A percentile compares a stretch with the other conserved stretches of the same genome.
Evolutionary conservation across 208 protist species (phyloP).

Genomic region (Leishmania amazonensis): DNA sequence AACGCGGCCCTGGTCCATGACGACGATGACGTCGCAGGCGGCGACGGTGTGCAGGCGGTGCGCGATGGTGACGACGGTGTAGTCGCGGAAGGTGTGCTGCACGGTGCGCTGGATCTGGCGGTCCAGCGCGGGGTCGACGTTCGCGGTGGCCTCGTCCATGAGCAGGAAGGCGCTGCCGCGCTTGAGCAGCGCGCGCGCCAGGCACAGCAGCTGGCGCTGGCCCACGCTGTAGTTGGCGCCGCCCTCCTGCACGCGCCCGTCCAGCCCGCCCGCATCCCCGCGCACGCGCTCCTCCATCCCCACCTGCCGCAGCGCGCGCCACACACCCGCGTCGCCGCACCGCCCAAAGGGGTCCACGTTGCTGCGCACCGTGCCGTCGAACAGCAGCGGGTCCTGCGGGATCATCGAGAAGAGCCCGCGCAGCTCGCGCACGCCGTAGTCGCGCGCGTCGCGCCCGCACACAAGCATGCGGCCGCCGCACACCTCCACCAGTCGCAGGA

Average conservation of each 20-base stretch:
- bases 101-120: constrained; percentile 61
- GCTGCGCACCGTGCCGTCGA: constrained; percentile 71
- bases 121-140: constrained; percentile 67
- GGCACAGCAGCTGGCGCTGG: constrained; percentile 76
- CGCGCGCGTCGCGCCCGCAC: constrained; percentile 32
- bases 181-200: constrained; percentile 73
- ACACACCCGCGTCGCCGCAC: constrained; percentile 46
- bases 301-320: constrained; percentile 51
- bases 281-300: constrained; percentile 44
- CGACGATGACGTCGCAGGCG: constrained; percentile 60
- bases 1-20: constrained; percentile 53
- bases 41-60: constrained; percentile 77
- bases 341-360: constrained; percentile 78
- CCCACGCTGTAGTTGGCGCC: constrained; percentile 73
- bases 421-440: constrained; percentile 48
- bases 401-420: constrained; percentile 81
- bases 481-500: constrained; percentile 47
- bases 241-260: constrained; percentile 59
- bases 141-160: constrained; percentile 79
- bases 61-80: constrained; percentile 75
- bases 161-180: constrained; percentile 62
- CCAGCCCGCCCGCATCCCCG: constrained; percentile 30
- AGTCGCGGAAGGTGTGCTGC: constrained; percentile 38
- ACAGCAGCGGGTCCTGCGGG: constrained; percentile 84
- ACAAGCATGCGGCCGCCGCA: constrained; percentile 58